Evolutionary conservation across 179 eudicot genomes (phyloP).

Genomic region (Silene coronaria): DNA sequence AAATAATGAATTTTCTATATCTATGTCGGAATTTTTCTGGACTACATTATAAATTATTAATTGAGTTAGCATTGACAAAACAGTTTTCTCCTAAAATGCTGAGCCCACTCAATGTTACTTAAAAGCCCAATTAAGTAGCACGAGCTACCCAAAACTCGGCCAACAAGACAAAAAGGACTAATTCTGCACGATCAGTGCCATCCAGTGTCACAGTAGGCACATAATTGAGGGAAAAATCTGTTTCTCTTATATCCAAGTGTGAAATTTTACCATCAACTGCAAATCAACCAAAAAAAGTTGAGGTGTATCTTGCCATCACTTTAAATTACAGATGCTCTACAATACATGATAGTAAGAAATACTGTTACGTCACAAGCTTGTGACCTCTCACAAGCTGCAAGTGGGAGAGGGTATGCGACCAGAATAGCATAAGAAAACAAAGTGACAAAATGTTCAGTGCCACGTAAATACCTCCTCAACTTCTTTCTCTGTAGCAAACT

Average conservation of each 20-base stretch:
- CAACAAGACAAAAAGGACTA: background rate
- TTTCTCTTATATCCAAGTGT: background rate
- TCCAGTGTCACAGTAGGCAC: background rate
- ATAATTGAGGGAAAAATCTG: background rate
- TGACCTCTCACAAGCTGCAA: no score
- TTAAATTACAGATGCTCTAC: background rate
- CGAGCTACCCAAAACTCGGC: background rate
- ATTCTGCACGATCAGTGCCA: background rate
- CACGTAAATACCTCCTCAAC: constrained; percentile 72
- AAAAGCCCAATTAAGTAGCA: background rate
- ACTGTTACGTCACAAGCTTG: no score
- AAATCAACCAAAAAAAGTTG: background rate
- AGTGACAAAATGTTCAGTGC: background rate
- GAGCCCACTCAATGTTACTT: background rate
- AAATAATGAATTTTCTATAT: background rate
- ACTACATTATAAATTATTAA: background rate
- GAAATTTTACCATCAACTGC: background rate
- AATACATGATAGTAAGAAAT: background rate
- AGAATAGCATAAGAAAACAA: background rate
- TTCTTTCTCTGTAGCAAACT: constrained; percentile 83
- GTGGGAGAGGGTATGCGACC: background rate
- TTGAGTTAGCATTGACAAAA: background rate
- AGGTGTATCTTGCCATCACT: background rate
- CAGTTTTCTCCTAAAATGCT: background rate
- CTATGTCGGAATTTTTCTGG: background rate